phyloP scores from a whole-genome alignment of 495 filamentous ascomycete species.

The Penicillium egyptiacum region DNA sequence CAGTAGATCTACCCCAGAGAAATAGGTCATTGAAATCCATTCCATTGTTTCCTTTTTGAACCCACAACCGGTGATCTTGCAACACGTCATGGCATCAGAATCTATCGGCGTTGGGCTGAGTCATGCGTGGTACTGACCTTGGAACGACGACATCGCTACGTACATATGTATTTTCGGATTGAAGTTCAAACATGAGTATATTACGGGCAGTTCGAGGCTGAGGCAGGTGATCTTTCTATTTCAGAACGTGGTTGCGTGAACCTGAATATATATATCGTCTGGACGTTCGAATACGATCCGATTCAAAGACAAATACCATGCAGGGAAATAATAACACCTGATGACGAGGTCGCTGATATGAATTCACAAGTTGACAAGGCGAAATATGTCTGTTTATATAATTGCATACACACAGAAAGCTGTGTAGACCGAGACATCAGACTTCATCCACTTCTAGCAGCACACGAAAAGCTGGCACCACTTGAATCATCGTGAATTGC shows the following conservation, averaged over 20 bases:
- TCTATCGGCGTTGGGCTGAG: neutral
- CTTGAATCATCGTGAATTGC: conserved; percentile 24
- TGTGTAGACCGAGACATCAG: neutral
- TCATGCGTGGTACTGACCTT: neutral
- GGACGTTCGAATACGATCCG: neutral
- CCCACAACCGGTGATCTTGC: neutral
- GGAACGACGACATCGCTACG: conserved; percentile 6
- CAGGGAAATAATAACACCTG: neutral
- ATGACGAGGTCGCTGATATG: neutral
- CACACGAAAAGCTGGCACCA: conserved; percentile 27
- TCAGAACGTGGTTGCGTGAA: too few relatives aligned
- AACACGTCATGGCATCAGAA: conserved; percentile 7
- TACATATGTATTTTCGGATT: neutral
- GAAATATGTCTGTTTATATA: neutral
- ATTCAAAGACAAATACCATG: neutral
- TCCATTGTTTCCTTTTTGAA: neutral
- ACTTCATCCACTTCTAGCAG: neutral
- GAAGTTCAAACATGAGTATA: too few relatives aligned
- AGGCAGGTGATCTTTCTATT: neutral
- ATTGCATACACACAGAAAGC: neutral
- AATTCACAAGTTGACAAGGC: neutral
- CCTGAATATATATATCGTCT: neutral
- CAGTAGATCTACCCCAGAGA: neutral
- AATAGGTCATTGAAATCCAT: neutral
- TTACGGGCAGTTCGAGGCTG: neutral